Evolutionary conservation across 139 green algal genomes (phyloP).

Genomic region (Diplosphaera chodatii): DNA sequence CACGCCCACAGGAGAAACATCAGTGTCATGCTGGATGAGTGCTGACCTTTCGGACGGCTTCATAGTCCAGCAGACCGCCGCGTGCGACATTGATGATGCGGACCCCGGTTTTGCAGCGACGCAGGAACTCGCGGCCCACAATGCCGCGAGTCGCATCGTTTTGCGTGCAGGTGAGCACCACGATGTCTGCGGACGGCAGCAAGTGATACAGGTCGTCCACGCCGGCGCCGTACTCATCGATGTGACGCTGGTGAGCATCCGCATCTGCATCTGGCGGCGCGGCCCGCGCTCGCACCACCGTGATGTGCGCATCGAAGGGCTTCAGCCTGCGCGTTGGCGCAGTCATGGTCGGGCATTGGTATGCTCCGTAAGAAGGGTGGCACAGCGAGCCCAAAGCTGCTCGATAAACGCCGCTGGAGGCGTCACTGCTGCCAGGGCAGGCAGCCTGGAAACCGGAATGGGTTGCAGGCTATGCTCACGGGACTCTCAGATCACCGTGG

Average conservation of each 20-base stretch:
- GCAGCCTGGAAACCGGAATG: no score
- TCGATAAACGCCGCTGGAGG: neutral
- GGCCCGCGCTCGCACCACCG: constrained; percentile 1
- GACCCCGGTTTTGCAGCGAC: constrained; percentile 33
- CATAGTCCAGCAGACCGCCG: constrained; percentile 53
- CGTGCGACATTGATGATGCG: constrained; percentile 56
- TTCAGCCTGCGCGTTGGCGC: constrained; percentile 14
- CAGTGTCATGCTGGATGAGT: no score
- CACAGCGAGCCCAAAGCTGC: neutral
- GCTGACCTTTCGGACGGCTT: constrained; percentile 13
- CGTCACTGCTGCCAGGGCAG: neutral
- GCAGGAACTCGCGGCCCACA: constrained; percentile 36
- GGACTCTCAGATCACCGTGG: no score
- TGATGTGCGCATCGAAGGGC: constrained; percentile 23
- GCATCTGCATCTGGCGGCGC: neutral
- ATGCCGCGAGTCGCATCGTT: constrained; percentile 31
- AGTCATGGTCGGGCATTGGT: no score
- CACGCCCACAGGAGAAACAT: no score
- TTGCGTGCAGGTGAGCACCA: constrained; percentile 42
- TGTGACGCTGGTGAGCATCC: constrained; percentile 4
- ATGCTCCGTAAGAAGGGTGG: no score
- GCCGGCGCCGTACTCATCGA: constrained; percentile 23
- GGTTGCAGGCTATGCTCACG: no score
- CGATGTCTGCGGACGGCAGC: constrained; percentile 18
- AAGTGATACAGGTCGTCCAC: constrained; percentile 19